Percentiles rank a stretch among this genome's conserved stretches.
phyloP scores from a whole-genome alignment of 2,329 filamentous ascomycete species.

The Scortechinia acanthostroma region DNA sequence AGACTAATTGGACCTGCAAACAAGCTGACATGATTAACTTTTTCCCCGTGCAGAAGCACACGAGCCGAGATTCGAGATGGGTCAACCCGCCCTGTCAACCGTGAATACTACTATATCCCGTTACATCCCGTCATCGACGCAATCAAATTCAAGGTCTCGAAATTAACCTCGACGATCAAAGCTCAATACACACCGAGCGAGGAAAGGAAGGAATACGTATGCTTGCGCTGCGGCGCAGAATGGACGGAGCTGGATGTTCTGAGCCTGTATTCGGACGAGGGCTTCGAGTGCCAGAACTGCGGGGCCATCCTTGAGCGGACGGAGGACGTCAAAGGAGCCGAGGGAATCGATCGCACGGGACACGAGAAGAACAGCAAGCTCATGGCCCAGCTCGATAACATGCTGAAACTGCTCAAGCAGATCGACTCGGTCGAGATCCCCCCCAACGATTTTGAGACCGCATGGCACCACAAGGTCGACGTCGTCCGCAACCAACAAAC shows the following conservation, averaged over 20 bases:
- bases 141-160: not conserved
- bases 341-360: conserved; percentile 16
- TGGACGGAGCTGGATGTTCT: conserved; percentile 1
- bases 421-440: conserved; percentile 36
- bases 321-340: not conserved
- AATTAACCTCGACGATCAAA: conserved; percentile 1
- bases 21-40: not conserved
- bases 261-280: not conserved
- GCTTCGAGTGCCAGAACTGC: conserved; percentile 2
- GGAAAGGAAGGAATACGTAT: not conserved
- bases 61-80: not conserved
- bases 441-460: conserved; percentile 35
- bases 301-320: not conserved
- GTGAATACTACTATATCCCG: conserved; percentile 1
- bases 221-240: not conserved
- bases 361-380: conserved; percentile 38
- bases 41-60: not conserved
- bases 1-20: not conserved
- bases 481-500: conserved; percentile 30
- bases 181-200: conserved; percentile 2
- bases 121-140: conserved; percentile 1
- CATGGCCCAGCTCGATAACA: conserved; percentile 34
- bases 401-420: conserved; percentile 34
- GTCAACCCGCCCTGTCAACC: not conserved
- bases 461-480: conserved; percentile 36